These are phyloP conservation scores for Sporothrix phasma DNA, from an alignment of 2,329 filamentous ascomycete genomes.

Conservation along the genomic window DNA sequence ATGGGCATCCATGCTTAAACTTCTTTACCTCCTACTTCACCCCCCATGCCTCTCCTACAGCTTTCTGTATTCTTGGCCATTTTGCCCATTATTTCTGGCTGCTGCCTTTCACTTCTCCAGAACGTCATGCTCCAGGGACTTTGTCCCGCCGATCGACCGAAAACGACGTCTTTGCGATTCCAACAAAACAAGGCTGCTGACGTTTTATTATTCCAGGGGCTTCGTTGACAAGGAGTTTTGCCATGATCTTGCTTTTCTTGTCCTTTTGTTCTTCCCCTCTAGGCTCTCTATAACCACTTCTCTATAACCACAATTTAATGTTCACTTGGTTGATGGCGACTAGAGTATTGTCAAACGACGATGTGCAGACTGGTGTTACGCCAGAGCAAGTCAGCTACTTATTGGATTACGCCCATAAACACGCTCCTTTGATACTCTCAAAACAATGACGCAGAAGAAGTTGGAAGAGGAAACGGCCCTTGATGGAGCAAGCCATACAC, in stretches of 20 bases:
- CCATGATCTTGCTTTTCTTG: not conserved
- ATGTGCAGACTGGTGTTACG: too few relatives aligned
- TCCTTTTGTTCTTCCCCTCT: not conserved
- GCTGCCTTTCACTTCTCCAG: not conserved
- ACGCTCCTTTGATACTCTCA: too few relatives aligned
- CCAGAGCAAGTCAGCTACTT: too few relatives aligned
- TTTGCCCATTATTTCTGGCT: not conserved
- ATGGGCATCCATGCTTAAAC: not conserved
- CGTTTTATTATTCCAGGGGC: not conserved
- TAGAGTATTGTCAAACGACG: not conserved
- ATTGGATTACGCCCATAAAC: too few relatives aligned
- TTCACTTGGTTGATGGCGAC: not conserved
- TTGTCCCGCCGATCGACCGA: not conserved
- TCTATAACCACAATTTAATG: not conserved
- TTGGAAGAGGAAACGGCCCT: too few relatives aligned
- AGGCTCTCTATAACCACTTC: not conserved
- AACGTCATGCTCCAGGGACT: not conserved
- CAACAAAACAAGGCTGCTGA: not conserved
- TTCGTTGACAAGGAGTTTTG: not conserved
- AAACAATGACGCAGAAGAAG: too few relatives aligned
- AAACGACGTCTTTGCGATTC: not conserved
- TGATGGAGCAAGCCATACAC: too few relatives aligned
- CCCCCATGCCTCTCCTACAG: not conserved
- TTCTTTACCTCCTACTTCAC: too few relatives aligned
- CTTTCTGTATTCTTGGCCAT: not conserved